Conservation (phyloP, 1,139 yeast species). For the Scheffersomyces parashehatae region DNA sequence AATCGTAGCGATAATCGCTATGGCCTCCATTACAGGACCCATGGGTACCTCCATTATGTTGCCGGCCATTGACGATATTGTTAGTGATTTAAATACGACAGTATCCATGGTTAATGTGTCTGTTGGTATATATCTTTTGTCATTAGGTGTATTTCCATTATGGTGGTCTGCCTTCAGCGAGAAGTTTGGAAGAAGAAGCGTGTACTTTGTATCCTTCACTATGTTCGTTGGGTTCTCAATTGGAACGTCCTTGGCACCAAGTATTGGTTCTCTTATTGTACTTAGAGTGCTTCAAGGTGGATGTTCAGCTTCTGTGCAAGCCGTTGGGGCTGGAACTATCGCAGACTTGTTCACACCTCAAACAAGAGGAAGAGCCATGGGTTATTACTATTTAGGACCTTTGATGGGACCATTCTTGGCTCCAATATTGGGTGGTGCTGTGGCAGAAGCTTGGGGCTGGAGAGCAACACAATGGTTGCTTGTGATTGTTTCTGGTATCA, state of each 20-base stretch:
- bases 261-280: conserved; percentile 62
- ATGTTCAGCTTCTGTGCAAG: conserved; percentile 81
- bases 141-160: conserved; percentile 78
- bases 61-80: conserved; percentile 72
- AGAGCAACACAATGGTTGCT: conserved; percentile 87
- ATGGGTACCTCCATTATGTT: conserved; percentile 88
- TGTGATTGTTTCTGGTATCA: conserved; percentile 64
- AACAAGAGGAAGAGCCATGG: conserved; percentile 79
- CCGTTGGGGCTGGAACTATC: conserved; percentile 89
- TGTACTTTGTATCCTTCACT: conserved; percentile 67
- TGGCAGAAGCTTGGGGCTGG: conserved; percentile 79
- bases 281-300: conserved; percentile 77
- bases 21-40: conserved; percentile 81
- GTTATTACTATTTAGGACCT: conserved; percentile 79
- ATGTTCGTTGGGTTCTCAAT: conserved; percentile 66
- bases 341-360: conserved; percentile 69
- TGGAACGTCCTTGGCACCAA: conserved; percentile 69
- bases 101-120: conserved; percentile 68
- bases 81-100: conserved; percentile 53
- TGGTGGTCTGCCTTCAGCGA: conserved; percentile 92
- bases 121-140: conserved; percentile 73
- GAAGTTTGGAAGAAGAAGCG: conserved; percentile 69
- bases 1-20: conserved; percentile 67
- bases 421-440: conserved; percentile 80
- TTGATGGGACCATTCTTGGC: conserved; percentile 78